Percentiles rank a stretch among this genome's conserved stretches.
Conservation (phyloP, 1,139 yeast species). For the Geotrichum europaeum region DNA sequence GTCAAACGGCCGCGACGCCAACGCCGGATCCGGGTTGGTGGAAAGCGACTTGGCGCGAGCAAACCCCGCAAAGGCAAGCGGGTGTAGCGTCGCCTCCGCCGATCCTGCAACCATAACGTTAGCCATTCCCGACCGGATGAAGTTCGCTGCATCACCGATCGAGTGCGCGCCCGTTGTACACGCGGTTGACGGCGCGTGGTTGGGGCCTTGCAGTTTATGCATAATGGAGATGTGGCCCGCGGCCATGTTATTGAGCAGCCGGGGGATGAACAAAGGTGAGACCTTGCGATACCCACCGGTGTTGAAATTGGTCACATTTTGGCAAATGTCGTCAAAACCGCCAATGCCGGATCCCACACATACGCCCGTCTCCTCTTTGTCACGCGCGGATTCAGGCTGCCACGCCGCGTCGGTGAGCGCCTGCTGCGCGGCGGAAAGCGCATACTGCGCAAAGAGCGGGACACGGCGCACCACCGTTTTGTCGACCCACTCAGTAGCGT, state of each 20-base stretch:
- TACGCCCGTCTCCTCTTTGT: constrained; percentile 48
- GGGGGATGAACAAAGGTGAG: constrained; percentile 83
- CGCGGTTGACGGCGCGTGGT: constrained; percentile 86
- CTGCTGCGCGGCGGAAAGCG: constrained; percentile 67
- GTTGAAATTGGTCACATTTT: constrained; percentile 48
- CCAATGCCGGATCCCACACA: constrained; percentile 94
- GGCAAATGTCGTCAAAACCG: constrained; percentile 68
- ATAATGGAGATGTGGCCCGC: constrained; percentile 84
- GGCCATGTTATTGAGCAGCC: constrained; percentile 84
- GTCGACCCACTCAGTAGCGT: constrained; percentile 35
- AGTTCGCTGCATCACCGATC: constrained; percentile 85
- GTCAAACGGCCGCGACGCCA: constrained; percentile 88
- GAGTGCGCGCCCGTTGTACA: constrained; percentile 96
- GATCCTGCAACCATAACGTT: constrained; percentile 92
- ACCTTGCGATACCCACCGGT: constrained; percentile 60
- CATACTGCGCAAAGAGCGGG: constrained; percentile 74
- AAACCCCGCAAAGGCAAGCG: constrained; percentile 84
- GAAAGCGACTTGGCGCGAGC: constrained; percentile 81
- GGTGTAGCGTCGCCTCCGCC: constrained; percentile 81
- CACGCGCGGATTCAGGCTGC: constrained; percentile 35
- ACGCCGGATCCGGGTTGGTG: constrained; percentile 55
- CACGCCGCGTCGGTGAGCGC: constrained; percentile 66
- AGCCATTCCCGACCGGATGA: constrained; percentile 73
- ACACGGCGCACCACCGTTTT: constrained; percentile 45
- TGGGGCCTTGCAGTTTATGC: constrained; percentile 73